phyloP scores from a whole-genome alignment of 2,329 filamentous ascomycete genomes.

The Pseudogymnoascus sp. region DNA sequence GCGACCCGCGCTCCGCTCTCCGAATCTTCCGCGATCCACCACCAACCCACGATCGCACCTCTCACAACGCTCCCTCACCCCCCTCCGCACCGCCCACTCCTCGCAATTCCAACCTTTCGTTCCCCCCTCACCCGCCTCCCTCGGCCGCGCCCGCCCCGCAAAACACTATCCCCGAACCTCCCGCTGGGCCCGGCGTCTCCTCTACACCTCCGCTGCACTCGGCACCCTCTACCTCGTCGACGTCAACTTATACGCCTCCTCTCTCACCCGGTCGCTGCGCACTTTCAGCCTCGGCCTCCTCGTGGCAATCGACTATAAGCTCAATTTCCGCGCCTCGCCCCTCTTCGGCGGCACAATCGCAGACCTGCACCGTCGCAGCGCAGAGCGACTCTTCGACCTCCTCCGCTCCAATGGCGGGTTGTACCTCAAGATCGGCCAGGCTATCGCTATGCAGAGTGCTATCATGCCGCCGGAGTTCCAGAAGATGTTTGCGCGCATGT shows the following conservation, averaged over 20 bases:
- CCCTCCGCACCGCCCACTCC: slow-evolving; percentile 21
- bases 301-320: slow-evolving; percentile 87
- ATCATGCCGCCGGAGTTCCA: slow-evolving; percentile 91
- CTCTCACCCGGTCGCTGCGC: slow-evolving; percentile 65
- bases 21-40: not conserved
- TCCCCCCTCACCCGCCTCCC: slow-evolving; percentile 68
- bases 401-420: slow-evolving; percentile 81
- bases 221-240: slow-evolving; percentile 63
- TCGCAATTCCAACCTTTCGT: slow-evolving; percentile 54
- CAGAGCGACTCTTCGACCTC: slow-evolving; percentile 72
- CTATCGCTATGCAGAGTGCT: slow-evolving; percentile 95
- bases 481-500: slow-evolving; percentile 93
- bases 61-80: slow-evolving; percentile 9
- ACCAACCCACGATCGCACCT: slow-evolving; percentile 12
- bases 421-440: slow-evolving; percentile 96
- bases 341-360: slow-evolving; percentile 62
- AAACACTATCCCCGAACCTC: slow-evolving; percentile 62
- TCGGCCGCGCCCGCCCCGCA: slow-evolving; percentile 62
- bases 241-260: slow-evolving; percentile 66
- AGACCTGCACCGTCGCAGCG: slow-evolving; percentile 75
- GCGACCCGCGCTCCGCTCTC: not conserved
- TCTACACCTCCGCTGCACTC: slow-evolving; percentile 49
- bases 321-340: slow-evolving; percentile 83
- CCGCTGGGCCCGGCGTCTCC: slow-evolving; percentile 68
- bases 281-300: slow-evolving; percentile 74